Evolutionary conservation across 352 stramenopile species (phyloP).

Genomic region (Thalassiosira exigua): DNA sequence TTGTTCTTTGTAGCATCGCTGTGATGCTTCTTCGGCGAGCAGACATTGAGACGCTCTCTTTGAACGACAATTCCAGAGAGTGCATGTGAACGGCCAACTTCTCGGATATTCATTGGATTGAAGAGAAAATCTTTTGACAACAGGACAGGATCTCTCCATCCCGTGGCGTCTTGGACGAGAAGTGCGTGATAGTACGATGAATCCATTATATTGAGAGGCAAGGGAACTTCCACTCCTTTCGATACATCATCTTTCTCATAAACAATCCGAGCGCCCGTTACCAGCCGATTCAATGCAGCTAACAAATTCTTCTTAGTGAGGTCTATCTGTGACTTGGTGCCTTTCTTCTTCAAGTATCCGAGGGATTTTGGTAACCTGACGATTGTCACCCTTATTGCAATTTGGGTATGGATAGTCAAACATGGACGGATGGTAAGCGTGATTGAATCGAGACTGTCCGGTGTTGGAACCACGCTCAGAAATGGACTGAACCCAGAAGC

Average conservation of each 20-base stretch:
- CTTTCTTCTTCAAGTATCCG: conserved; percentile 28
- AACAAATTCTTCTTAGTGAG: conserved; percentile 47
- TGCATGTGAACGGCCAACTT: conserved; percentile 12
- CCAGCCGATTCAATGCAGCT: conserved; percentile 29
- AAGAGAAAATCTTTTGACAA: conserved; percentile 62
- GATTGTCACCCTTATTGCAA: conserved; percentile 45
- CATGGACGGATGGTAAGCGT: conserved; percentile 29
- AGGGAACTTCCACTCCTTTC: neutral
- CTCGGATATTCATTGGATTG: conserved; percentile 18
- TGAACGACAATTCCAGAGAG: conserved; percentile 45
- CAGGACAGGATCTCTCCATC: conserved; percentile 50
- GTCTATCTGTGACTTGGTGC: conserved; percentile 21
- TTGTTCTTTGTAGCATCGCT: neutral
- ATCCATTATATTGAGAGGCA: conserved; percentile 39
- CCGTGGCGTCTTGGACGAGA: conserved; percentile 42
- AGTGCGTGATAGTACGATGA: conserved; percentile 47
- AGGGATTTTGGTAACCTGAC: conserved; percentile 35
- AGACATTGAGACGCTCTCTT: conserved; percentile 37
- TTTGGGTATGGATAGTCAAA: conserved; percentile 40
- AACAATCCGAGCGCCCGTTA: conserved; percentile 48
- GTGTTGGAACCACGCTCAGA: conserved; percentile 41
- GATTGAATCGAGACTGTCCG: conserved; percentile 40
- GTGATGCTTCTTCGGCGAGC: neutral
- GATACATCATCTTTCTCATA: conserved; percentile 34
- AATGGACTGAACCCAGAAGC: conserved; percentile 26